Percentiles rank a stretch among this genome's conserved stretches.
These are phyloP conservation scores for Termitomyces sp. DNA, from an alignment of 1,284 basidiomycete genomes.

Conservation along the genomic window DNA sequence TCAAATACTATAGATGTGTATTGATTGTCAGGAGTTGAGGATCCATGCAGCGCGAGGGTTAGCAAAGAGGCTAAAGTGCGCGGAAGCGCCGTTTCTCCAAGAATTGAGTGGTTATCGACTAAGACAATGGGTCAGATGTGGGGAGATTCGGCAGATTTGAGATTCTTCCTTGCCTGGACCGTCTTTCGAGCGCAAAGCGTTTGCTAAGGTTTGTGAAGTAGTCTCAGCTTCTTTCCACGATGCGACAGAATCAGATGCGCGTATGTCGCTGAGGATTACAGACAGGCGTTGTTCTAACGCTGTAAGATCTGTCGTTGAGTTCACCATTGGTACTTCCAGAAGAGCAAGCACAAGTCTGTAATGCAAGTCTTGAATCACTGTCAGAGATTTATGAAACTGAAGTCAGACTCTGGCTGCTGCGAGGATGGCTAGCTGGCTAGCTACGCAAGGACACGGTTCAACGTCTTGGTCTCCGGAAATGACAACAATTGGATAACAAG, in stretches of 20 bases:
- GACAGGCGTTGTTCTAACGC: conserved; percentile 29
- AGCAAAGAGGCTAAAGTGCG: conserved; percentile 59
- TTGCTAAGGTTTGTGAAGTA: conserved; percentile 57
- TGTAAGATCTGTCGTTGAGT: conserved; percentile 24
- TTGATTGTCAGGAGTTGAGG: conserved; percentile 39
- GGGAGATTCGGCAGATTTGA: conserved; percentile 7
- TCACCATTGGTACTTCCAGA: conserved; percentile 13
- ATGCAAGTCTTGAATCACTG: too few relatives aligned
- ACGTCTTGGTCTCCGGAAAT: too few relatives aligned
- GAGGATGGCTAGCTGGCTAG: not conserved
- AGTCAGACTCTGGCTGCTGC: not conserved
- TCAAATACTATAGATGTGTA: conserved; percentile 54
- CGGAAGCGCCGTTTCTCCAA: conserved; percentile 62
- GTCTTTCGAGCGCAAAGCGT: conserved; percentile 53
- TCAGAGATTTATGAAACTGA: not conserved
- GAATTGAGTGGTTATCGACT: conserved; percentile 68
- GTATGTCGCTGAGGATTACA: conserved; percentile 33
- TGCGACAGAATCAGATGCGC: conserved; percentile 27
- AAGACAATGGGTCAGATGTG: conserved; percentile 16
- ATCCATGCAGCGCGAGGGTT: conserved; percentile 46
- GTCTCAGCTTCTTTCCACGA: conserved; percentile 51
- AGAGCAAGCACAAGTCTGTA: not conserved
- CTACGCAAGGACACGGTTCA: too few relatives aligned
- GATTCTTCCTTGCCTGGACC: conserved; percentile 34
- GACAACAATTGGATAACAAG: not conserved